Evolutionary conservation across 768 basidiomycete genomes (phyloP), one percentile per base, ranked within the genome.

Genomic region (Cubamyces sp.): DNA sequence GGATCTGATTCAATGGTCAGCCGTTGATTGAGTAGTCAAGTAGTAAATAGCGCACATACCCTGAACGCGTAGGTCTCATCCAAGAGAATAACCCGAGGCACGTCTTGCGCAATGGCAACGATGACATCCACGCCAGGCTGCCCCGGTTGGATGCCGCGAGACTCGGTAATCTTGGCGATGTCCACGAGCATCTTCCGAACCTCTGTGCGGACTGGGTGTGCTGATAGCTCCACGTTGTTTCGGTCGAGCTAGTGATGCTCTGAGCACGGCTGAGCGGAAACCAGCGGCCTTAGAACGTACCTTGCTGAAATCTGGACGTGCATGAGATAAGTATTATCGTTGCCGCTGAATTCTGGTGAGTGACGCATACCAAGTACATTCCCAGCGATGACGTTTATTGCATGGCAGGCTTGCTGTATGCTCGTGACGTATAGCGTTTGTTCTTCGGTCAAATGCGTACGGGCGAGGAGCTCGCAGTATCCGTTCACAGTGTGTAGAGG

Each of bases 401-500:
- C 70, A 58, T 73, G 70, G 39, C 71, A 73, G 9, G 71, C 71
- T 43, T 73, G 70, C 50, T 71, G 71, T 12, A 73, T 71, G 55
- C 71, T 73, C 6, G 66, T 62, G 19, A 73, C 66, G 40, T 71
- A 73, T 5, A 68, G 47, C 28, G 60, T 43, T 28, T 73, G 71
- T 57, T 73, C 70, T 25, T 71, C 70, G 12, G 70, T 68, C 45
- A 71, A 50, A 2, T 52, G 39, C 19, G 71, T 70, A 50, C 70
- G 61, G 18, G 67, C 67, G 18, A 73, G 57, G 7, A 73, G 50
- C 46, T 73, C 71, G 40, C 70, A 71, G 39, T 73, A 73, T 1
- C 71, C 71, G 60, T 71, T 73, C 12, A 73, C 71, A 0, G 71
- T 70, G 37, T 73, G 71, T 46, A 73, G 46, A 50, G 71, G 71